Base-by-base conservation (phyloP, 352 stramenopile species). In the Pythium dissotocum region DNA sequence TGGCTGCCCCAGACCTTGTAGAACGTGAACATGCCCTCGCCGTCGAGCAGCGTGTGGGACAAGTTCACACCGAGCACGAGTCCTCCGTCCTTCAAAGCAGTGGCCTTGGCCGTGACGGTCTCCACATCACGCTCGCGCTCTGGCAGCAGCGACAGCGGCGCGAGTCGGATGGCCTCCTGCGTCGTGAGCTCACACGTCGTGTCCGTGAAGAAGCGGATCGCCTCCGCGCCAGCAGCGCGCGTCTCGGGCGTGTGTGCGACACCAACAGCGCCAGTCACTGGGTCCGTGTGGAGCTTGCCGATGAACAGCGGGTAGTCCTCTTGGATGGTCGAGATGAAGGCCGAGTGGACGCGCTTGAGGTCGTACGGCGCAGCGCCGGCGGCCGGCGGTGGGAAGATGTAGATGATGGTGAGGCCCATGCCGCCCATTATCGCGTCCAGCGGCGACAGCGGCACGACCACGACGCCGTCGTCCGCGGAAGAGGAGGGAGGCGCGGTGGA, bases 1-100 rank as follows among this genome's bases (percentile, higher is more conserved):
- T 83, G 76, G 63, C 80, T 67, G 7, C 78, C 77, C 80, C 82
- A 91, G n/a, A 75, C 64, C 33, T 76, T 83, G 71, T 85, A 82
- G 55, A 91, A 87, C 9, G 76, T 89, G 69, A 89, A 87, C 57
- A 83, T 69, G 1, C 53, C 73, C 44, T 89, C 75, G 8, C 69
- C 78, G 35, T 90, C 82, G 14, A 89, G 67, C 33, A 90, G 55
- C 3, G 53, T 71, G 67, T 91, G 80, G 26, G 46, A 82, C 40
- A 69, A 56, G 58, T 85, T 69, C 24, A 87, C 26, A 0, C 79
- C 83, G 55, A 91, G 63, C 21, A 24, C 79, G 42, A 91, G 56
- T 0, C 83, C 77, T 9, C 76, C 80, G 42, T 89, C 83, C 4
- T 69, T 42, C 18, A 91, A 62, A 24, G 79, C 33, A 28, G 80